Evolutionary conservation across 768 basidiomycete species (phyloP).

Genomic region (Termitomyces sp.): DNA sequence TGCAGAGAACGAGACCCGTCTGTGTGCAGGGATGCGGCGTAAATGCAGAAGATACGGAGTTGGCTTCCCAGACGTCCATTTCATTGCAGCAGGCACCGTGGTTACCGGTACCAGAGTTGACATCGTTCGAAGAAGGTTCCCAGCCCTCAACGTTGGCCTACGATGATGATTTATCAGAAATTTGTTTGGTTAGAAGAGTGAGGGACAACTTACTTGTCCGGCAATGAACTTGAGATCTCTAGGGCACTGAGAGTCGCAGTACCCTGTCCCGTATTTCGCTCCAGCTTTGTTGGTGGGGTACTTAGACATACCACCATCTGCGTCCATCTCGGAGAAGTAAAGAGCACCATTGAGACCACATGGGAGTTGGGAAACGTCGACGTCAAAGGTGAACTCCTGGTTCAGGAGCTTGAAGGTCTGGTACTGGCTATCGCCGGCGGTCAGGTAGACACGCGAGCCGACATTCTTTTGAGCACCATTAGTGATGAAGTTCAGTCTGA

Average conservation of each 20-base stretch:
- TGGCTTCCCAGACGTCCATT: slow-evolving; percentile 33
- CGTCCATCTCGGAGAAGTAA: slow-evolving; percentile 43
- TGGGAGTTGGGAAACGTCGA: slow-evolving; percentile 48
- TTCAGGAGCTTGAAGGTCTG: slow-evolving; percentile 11
- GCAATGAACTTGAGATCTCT: slow-evolving; percentile 59
- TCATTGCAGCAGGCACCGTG: slow-evolving; percentile 51
- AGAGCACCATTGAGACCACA: slow-evolving; percentile 48
- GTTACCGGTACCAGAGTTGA: slow-evolving; percentile 41
- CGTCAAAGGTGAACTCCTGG: slow-evolving; percentile 2
- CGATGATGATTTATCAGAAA: neutral
- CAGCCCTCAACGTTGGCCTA: neutral
- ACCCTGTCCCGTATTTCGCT: slow-evolving; percentile 55
- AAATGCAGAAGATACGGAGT: no score
- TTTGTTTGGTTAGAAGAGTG: neutral
- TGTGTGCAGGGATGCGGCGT: slow-evolving; percentile 32
- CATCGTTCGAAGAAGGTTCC: slow-evolving; percentile 23
- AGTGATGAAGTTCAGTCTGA: slow-evolving; percentile 47
- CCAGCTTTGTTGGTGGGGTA: slow-evolving; percentile 51
- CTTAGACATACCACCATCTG: slow-evolving; percentile 45
- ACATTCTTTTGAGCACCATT: slow-evolving; percentile 29
- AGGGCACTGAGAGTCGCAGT: slow-evolving; percentile 64
- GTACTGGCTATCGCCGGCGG: slow-evolving; percentile 41
- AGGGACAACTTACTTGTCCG: slow-evolving; percentile 35
- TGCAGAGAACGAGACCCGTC: slow-evolving; percentile 36
- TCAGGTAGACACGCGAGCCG: slow-evolving; percentile 45